Base-by-base conservation (phyloP, 2,329 filamentous ascomycete species). In the Calonectria crousiana region DNA sequence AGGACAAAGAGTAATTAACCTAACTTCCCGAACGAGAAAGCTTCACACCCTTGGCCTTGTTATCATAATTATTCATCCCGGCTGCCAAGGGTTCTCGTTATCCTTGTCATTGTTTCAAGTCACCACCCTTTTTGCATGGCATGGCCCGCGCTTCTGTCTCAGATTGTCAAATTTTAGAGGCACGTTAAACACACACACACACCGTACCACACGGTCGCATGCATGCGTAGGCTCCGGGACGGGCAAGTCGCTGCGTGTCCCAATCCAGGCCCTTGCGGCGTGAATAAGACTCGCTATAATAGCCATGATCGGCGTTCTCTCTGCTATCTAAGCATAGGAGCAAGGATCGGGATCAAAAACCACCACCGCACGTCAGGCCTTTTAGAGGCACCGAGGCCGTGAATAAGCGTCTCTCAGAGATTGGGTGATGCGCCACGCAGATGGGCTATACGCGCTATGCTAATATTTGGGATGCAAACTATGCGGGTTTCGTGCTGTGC, bases 121-220 rank as follows among this genome's bases (percentile, higher is more conserved):
- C 71, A 47, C 71, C 66, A 69, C 71, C 68, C 56, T 67, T 70
- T 51, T 70, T 51, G 67, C 38, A 58, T 72, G 49, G 74, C 49
- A 71, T 78, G 75, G 72, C 68, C 41, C 41, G 69, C 64, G 73
- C 64, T 69, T 53, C 69, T 71, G 78, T 80, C 78, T 80, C 79
- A 79, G 78, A 78, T 79, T 80, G 74, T 74, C 72, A 79, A 69
- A 79, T 80, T 78, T 80, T 75, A 75, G 78, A 64, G 60, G 44
- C 65, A 32, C 13, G 38, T 64, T 64, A 47, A 69, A 74, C 65
- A 64, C 75, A 70, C 66, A 70, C 66, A 34, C 67, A 38, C 68
- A 65, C 78, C 72, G 30, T 36, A 62, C 49, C 47, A 23, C 30
- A 69, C 41, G 49, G 66, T 53, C 36, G 56, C 66, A 69, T 38